phyloP scores from a whole-genome alignment of 768 basidiomycete genomes.

The Amanita subjunquillea region DNA sequence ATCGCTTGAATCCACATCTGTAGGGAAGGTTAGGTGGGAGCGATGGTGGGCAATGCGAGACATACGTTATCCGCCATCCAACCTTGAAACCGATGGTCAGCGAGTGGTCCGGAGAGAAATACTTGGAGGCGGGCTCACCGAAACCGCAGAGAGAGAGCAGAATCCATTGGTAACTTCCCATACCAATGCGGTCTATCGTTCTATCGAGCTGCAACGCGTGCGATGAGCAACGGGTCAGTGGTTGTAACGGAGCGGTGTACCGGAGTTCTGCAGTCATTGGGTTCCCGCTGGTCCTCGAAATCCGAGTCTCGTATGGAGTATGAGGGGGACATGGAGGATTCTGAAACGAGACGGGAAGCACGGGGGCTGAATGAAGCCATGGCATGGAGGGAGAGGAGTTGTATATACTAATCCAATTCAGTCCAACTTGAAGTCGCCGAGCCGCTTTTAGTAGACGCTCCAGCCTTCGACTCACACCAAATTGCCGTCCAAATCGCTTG shows the following conservation, averaged over 20 bases:
- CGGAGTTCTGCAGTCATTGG: conserved; percentile 38
- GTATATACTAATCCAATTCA: neutral
- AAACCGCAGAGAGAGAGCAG: conserved; percentile 79
- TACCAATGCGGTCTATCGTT: conserved; percentile 85
- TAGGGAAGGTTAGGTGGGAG: conserved; percentile 15
- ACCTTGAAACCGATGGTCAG: conserved; percentile 30
- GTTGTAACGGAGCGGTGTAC: conserved; percentile 14
- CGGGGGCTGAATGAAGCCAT: conserved; percentile 37
- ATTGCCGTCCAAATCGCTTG: too few species aligned
- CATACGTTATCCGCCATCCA: conserved; percentile 91
- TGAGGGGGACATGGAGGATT: conserved; percentile 24
- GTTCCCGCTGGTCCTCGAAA: conserved; percentile 24
- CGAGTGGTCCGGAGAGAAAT: neutral
- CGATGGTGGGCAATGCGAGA: conserved; percentile 9
- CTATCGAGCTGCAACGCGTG: conserved; percentile 42
- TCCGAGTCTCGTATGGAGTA: conserved; percentile 21
- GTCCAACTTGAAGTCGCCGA: neutral
- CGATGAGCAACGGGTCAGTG: neutral
- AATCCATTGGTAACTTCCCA: conserved; percentile 86
- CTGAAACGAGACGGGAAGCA: conserved; percentile 38
- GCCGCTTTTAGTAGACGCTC: neutral
- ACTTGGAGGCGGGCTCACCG: conserved; percentile 38
- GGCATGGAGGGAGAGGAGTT: conserved; percentile 11
- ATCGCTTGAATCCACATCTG: conserved; percentile 93
- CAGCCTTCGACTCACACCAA: neutral